Percentiles rank a stretch among this genome's conserved stretches.
phyloP scores from a whole-genome alignment of 2,329 filamentous ascomycete species.

The Colletotrichum tanaceti region DNA sequence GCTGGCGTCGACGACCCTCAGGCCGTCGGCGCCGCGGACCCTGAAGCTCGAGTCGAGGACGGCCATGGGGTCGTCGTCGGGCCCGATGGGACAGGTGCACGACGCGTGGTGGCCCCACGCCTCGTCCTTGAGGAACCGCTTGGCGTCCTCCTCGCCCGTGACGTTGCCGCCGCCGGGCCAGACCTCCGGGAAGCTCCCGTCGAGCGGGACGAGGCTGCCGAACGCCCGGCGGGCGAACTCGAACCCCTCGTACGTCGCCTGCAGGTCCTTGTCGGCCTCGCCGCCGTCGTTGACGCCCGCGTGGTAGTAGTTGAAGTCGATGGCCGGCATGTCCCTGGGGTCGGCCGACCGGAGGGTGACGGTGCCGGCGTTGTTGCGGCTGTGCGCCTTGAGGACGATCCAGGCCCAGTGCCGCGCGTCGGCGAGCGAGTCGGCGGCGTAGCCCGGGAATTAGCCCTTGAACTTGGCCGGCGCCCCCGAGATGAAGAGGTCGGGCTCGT shows the following conservation, averaged over 20 bases:
- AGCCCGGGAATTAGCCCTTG: conserved; percentile 67
- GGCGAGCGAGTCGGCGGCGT: conserved; percentile 56
- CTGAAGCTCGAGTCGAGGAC: conserved; percentile 69
- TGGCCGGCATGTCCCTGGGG: conserved; percentile 71
- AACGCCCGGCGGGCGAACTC: conserved; percentile 54
- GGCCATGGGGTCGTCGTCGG: conserved; percentile 64
- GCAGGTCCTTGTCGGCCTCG: conserved; percentile 49
- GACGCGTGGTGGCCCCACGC: conserved; percentile 68
- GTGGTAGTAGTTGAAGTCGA: conserved; percentile 69
- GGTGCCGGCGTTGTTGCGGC: conserved; percentile 68
- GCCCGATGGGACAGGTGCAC: conserved; percentile 67
- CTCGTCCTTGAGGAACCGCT: conserved; percentile 32
- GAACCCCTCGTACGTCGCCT: conserved; percentile 48
- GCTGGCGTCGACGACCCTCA: conserved; percentile 72
- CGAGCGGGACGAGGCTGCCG: conserved; percentile 15
- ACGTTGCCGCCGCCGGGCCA: conserved; percentile 19
- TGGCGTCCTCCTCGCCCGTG: conserved; percentile 13
- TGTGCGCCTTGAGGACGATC: conserved; percentile 64
- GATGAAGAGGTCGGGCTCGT: conserved; percentile 65
- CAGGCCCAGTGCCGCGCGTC: conserved; percentile 56
- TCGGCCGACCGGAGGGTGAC: conserved; percentile 71
- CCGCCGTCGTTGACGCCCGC: conserved; percentile 59
- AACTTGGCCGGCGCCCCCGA: conserved; percentile 67
- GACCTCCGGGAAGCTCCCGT: conserved; percentile 19
- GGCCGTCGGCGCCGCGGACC: conserved; percentile 64